Conservation (phyloP, 129 eudicot species). For the Deinandra increscens region DNA sequence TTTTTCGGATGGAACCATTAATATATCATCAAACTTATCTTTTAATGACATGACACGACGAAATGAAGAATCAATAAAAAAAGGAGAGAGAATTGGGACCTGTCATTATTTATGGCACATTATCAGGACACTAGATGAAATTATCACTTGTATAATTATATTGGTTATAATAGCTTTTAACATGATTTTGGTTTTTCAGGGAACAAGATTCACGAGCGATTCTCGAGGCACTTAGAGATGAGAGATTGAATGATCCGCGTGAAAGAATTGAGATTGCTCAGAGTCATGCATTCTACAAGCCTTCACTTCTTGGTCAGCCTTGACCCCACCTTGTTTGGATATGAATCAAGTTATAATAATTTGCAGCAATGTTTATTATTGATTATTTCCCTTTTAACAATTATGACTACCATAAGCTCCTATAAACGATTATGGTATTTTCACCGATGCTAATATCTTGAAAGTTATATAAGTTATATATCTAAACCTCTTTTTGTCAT, state of each 20-base stretch:
- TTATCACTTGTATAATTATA: background rate
- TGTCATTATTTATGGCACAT: background rate
- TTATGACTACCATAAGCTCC: slow-evolving; percentile 13
- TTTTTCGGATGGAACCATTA: slow-evolving; percentile 1
- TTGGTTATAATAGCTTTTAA: background rate
- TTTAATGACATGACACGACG: slow-evolving; percentile 4
- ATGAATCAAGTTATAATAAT: slow-evolving; percentile 13
- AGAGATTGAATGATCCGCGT: slow-evolving; percentile 70
- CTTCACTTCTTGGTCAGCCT: slow-evolving; percentile 75
- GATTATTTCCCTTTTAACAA: slow-evolving; percentile 14
- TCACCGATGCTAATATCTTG: slow-evolving; percentile 1
- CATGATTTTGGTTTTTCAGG: slow-evolving; percentile 31
- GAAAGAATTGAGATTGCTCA: slow-evolving; percentile 86
- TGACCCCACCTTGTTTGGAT: slow-evolving; percentile 19
- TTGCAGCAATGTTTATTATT: background rate
- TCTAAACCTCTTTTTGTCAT: background rate
- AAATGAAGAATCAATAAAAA: background rate
- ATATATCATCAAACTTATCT: slow-evolving; percentile 1
- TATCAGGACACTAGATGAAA: background rate
- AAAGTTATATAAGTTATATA: slow-evolving; percentile 1
- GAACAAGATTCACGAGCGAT: slow-evolving; percentile 55
- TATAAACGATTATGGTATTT: slow-evolving; percentile 12
- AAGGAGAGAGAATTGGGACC: background rate
- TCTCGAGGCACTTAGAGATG: slow-evolving; percentile 77
- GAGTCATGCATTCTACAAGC: slow-evolving; percentile 70